Conservation (phyloP, 371 early-diverging fungal genomes). For the Dichotomocladium elegans region DNA sequence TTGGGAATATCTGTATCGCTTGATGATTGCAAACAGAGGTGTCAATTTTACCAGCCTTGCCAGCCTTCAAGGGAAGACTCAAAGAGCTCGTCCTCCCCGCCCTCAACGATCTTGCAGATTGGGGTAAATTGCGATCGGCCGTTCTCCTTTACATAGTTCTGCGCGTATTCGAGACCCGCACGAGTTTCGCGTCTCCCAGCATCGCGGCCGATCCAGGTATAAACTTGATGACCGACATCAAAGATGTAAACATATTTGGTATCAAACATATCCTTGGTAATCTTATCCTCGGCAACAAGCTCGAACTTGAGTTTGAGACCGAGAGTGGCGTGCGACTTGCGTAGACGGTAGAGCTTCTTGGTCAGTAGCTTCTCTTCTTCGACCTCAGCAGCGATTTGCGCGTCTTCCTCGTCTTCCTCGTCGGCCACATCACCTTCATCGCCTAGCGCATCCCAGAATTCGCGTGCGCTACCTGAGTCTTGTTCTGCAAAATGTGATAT, state of each 20-base stretch:
- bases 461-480: conserved; percentile 53
- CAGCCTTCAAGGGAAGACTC: conserved; percentile 45
- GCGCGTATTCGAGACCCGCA: conserved; percentile 58
- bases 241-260: conserved; percentile 59
- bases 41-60: conserved; percentile 52
- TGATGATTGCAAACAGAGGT: no score
- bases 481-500: conserved; percentile 45
- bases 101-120: conserved; percentile 67
- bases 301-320: conserved; percentile 36
- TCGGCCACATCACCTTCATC: conserved; percentile 55
- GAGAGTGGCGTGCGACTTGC: conserved; percentile 29
- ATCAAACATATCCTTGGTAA: conserved; percentile 49
- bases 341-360: conserved; percentile 40
- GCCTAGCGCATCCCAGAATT: conserved; percentile 69
- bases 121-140: conserved; percentile 55
- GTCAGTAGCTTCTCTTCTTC: conserved; percentile 24
- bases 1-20: no score
- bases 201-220: conserved; percentile 59
- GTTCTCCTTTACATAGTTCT: conserved; percentile 51
- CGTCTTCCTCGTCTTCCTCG: conserved; percentile 29
- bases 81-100: conserved; percentile 59
- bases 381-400: conserved; percentile 34
- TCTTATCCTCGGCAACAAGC: conserved; percentile 42
- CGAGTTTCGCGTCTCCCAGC: conserved; percentile 59
- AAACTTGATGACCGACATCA: conserved; percentile 59